Conservation (phyloP, 805 yeast genomes). For the Candida lessepsii region DNA sequence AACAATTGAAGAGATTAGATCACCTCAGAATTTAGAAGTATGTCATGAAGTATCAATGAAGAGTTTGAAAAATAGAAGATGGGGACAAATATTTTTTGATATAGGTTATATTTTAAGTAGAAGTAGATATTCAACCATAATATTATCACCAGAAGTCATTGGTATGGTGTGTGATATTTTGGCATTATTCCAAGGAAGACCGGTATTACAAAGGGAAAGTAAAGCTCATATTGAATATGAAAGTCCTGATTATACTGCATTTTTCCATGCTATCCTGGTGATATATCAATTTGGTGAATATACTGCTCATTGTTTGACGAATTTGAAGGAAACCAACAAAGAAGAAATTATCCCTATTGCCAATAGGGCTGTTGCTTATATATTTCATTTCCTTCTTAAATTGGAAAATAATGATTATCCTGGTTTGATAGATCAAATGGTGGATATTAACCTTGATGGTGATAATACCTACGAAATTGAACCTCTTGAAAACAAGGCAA, state of each 20-base stretch:
- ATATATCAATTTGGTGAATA: conserved; percentile 61
- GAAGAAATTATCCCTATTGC: conserved; percentile 16
- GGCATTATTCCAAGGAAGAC: conserved; percentile 72
- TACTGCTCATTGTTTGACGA: conserved; percentile 46
- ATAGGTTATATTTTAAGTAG: conserved; percentile 74
- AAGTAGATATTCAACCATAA: conserved; percentile 51
- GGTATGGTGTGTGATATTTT: conserved; percentile 64
- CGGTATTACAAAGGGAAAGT: conserved; percentile 71
- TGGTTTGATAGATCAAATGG: conserved; percentile 24
- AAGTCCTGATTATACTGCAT: conserved; percentile 74
- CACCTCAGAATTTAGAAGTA: conserved; percentile 42
- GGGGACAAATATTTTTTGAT: conserved; percentile 79
- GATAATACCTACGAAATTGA: conserved; percentile 21
- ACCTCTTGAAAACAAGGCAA: conserved; percentile 20
- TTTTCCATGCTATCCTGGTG: conserved; percentile 66
- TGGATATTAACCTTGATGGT: conserved; percentile 23
- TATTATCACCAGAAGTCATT: conserved; percentile 48
- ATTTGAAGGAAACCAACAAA: conserved; percentile 17
- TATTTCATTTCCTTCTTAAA: conserved; percentile 26
- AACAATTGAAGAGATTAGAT: conserved; percentile 49
- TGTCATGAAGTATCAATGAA: conserved; percentile 39
- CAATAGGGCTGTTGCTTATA: conserved; percentile 28
- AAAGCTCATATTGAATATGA: conserved; percentile 88
- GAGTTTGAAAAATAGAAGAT: conserved; percentile 63
- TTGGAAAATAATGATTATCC: conserved; percentile 31